phyloP scores from a whole-genome alignment of 2,329 filamentous ascomycete species.

The Venturia carpophila region DNA sequence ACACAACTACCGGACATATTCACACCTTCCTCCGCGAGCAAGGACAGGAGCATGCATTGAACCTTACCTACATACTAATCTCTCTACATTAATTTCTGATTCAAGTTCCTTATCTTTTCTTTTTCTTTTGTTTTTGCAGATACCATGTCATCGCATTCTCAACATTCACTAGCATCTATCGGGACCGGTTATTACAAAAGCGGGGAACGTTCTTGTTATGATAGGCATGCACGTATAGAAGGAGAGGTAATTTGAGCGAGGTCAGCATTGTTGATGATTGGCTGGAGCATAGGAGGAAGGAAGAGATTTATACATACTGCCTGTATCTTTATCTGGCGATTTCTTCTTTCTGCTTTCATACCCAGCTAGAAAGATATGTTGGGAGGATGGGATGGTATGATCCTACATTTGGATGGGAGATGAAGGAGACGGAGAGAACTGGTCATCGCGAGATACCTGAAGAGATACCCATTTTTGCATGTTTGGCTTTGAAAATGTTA shows the following conservation, averaged over 20 bases:
- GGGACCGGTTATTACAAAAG: neutral
- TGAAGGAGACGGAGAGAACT: neutral
- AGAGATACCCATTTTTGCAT: slow-evolving; percentile 9
- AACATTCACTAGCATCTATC: slow-evolving; percentile 5
- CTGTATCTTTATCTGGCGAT: neutral
- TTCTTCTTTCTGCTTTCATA: neutral
- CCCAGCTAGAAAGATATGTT: neutral
- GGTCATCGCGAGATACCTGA: slow-evolving; percentile 10
- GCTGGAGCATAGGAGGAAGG: neutral
- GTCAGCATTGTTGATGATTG: neutral
- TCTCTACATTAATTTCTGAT: neutral
- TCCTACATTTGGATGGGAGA: neutral
- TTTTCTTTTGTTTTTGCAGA: neutral
- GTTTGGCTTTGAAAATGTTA: slow-evolving; percentile 2
- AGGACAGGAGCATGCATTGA: neutral
- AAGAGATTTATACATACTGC: neutral
- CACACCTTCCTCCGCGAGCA: neutral
- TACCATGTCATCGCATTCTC: neutral
- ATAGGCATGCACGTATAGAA: neutral
- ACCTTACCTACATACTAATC: neutral
- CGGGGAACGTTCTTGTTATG: neutral
- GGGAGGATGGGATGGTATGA: neutral
- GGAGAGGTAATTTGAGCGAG: neutral
- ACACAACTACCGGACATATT: neutral
- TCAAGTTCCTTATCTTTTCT: neutral